Conservation (phyloP, 345 rosid species). For the Brassica nigra region DNA sequence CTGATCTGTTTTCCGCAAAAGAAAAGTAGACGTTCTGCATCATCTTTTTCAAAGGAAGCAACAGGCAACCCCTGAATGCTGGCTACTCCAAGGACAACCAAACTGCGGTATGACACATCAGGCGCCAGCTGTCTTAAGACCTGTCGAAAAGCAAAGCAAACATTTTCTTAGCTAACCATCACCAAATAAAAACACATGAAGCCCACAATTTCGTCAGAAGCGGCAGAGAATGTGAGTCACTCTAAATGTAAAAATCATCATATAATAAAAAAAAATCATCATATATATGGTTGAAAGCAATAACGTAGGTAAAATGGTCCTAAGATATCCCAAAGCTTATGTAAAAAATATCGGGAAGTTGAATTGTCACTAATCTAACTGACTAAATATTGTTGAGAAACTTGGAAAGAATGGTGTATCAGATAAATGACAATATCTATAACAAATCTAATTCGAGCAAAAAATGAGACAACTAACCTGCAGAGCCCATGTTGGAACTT, state of each 20-base stretch:
- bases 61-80: conserved; percentile 96
- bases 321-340: not conserved
- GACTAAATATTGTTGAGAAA: conserved; percentile 4
- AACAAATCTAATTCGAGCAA: conserved; percentile 7
- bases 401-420: conserved; percentile 14
- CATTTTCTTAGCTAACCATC: conserved; percentile 7
- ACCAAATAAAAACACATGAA: conserved; percentile 18
- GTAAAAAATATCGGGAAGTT: not conserved
- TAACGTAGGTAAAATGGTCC: not conserved
- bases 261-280: not conserved
- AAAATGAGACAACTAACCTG: conserved; percentile 58
- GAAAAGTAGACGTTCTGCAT: conserved; percentile 90
- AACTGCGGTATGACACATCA: conserved; percentile 83
- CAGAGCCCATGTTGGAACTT: conserved; percentile 96
- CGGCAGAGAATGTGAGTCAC: conserved; percentile 11
- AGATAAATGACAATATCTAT: conserved; percentile 2
- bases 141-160: conserved; percentile 42
- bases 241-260: conserved; percentile 16
- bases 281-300: not conserved
- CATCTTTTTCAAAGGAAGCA: conserved; percentile 96
- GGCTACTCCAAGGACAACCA: conserved; percentile 90
- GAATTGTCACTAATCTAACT: not conserved
- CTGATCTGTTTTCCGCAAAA: conserved; percentile 57
- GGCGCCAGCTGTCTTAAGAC: conserved; percentile 93
- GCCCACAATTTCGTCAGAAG: conserved; percentile 12